Evolutionary conservation across 129 eudicot species (phyloP).

Genomic region (Smallanthus sonchifolius): DNA sequence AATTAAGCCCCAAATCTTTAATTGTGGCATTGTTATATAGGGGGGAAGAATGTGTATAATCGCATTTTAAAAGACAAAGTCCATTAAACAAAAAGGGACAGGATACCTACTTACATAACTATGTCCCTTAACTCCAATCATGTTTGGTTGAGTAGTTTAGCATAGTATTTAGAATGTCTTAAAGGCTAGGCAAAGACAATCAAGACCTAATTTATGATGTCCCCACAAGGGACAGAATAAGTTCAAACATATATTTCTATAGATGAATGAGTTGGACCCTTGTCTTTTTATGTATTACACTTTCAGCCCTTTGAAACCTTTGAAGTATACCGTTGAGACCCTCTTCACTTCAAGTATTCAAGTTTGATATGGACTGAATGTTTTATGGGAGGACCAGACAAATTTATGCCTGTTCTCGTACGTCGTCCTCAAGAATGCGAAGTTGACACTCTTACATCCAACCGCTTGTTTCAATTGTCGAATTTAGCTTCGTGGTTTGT

Average conservation of each 20-base stretch:
- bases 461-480: constrained; percentile 26
- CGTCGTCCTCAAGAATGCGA: constrained; percentile 21
- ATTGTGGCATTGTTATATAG: constrained; percentile 22
- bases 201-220: constrained; percentile 28
- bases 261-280: neutral
- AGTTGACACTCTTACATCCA: neutral
- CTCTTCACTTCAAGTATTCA: constrained; percentile 12
- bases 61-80: constrained; percentile 11
- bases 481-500: constrained; percentile 11
- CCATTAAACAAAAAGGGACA: constrained; percentile 32
- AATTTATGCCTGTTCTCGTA: neutral
- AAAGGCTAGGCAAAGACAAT: constrained; percentile 23
- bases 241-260: constrained; percentile 13
- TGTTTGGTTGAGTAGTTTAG: constrained; percentile 22
- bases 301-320: constrained; percentile 11
- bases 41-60: constrained; percentile 36
- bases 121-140: constrained; percentile 29
- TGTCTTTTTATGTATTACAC: neutral
- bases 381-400: neutral
- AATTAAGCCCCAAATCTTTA: constrained; percentile 8
- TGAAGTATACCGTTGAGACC: neutral
- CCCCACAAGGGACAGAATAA: constrained; percentile 24
- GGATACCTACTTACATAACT: constrained; percentile 32
- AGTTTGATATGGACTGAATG: constrained; percentile 2
- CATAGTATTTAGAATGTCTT: constrained; percentile 24